Evolutionary conservation across 78 protist genomes (phyloP), one percentile per base, ranked within the genome.

Genomic region (Ministeria vibrans): DNA sequence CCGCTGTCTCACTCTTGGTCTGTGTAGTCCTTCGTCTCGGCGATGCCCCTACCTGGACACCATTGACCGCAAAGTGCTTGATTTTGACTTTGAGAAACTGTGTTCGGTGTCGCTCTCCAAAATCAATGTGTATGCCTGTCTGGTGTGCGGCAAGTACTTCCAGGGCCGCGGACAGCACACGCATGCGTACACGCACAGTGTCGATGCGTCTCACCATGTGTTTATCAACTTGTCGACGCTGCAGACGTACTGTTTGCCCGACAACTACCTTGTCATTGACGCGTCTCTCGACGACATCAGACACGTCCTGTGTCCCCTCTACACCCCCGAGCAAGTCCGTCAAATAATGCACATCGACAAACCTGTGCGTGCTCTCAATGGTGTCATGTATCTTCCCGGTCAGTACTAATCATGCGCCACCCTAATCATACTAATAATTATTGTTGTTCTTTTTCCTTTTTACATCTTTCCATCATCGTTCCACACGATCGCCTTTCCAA

Each of bases 111-210:
- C 98, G 13, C 82, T 94, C 63, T 38, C 81, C 27, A 86, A 91
- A 44, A 75, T 80, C 66, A 96, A 97, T 72, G 96, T 97, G 15
- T 97, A 97, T 86, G 94, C 93, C 41, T 97, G 99, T 81, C 92
- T 96, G 30, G 98, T 96, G 4, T 97, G 99, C 77, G 99, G 99
- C 51, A 86, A 88, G 84, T 91, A 88, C 86, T 96, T 87, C 82
- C 99, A 94, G 70, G 97, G 92, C 18, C 86, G 97, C 30, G 95
- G 98, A 9, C 63, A 27, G 64, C 81, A 51, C 15, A 83, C 99
- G 5, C 95, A 86, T 30, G 99, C 98, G 6, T 92, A 94, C 74
- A 44, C 79, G 51, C 99, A 97, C 83, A 64, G 96, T 32, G 51
- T 97, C 51, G 89, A 95, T 45, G 78, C 32, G 32, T 81, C 77